A percentile compares a stretch with the other conserved stretches of the same genome.
These are phyloP conservation scores for Pachyrhizus erosus DNA, from an alignment of 306 rosid species.

Conservation along the genomic window DNA sequence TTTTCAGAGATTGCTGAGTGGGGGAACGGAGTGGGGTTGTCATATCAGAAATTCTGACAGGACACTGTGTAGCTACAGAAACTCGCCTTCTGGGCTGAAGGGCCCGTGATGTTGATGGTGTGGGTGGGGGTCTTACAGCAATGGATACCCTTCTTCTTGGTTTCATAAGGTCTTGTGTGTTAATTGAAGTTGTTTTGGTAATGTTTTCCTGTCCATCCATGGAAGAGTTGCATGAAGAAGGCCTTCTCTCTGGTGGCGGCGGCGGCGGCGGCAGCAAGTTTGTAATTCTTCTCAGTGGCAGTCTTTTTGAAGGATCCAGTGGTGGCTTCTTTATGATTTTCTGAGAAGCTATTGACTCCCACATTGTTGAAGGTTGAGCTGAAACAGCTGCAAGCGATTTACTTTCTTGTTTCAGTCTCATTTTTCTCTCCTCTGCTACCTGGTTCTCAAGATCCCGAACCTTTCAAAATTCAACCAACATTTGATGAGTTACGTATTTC, in stretches of 20 bases:
- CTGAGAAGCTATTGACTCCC: slow-evolving; percentile 30
- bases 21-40: slow-evolving; percentile 65
- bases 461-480: slow-evolving; percentile 50
- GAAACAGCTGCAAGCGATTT: slow-evolving; percentile 64
- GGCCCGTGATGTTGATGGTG: background rate
- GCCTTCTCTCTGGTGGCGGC: slow-evolving; percentile 54
- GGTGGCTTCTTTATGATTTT: slow-evolving; percentile 68
- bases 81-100: slow-evolving; percentile 41
- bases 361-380: slow-evolving; percentile 46
- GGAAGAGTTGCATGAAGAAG: slow-evolving; percentile 21
- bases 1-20: slow-evolving; percentile 54
- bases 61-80: slow-evolving; percentile 67
- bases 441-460: slow-evolving; percentile 88
- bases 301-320: slow-evolving; percentile 68
- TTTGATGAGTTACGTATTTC: background rate
- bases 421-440: slow-evolving; percentile 80
- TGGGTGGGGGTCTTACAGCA: slow-evolving; percentile 35
- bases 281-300: slow-evolving; percentile 66
- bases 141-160: slow-evolving; percentile 69
- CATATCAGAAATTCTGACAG: too few relatives aligned
- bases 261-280: slow-evolving; percentile 69
- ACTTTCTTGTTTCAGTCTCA: slow-evolving; percentile 73
- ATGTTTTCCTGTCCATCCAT: slow-evolving; percentile 61
- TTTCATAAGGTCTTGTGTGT: slow-evolving; percentile 14
- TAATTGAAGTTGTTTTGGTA: slow-evolving; percentile 40